Base-by-base conservation (phyloP, 2,329 filamentous ascomycete genomes). In the Aspergillus sp. region DNA sequence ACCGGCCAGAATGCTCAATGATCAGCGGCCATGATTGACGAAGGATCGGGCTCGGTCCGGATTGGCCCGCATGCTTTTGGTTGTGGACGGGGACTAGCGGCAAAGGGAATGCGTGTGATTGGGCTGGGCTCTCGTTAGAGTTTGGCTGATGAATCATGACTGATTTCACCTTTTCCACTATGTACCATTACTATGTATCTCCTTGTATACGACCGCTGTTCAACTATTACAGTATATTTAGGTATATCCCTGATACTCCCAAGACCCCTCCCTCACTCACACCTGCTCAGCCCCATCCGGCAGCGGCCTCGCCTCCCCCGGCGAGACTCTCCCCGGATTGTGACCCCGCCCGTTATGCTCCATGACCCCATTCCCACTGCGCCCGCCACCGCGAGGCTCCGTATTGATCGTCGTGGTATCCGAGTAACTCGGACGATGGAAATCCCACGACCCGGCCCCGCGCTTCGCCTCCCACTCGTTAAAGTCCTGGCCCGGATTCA, bases 401-500 rank as follows among this genome's bases (percentile, higher is more conserved):
- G 38, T 43, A 19, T 59, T 57, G 1, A 68, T 22, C 3, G 60
- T 64, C 19, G 62, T 65, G 4, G 63, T 31, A 8, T 68, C 67
- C 2, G 67, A 69, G 15, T 62, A 34, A 31, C 66, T 65, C 43
- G 59, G 48, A 23, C 69, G 49, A 43, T 66, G 43, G 7, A 22
- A 4, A 64, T 71, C 28, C 68, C 69, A 59, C 0, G 69, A 70
- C 6, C 64, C 66, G 3, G 66, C 64, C 0, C 69, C 64, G 13
- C 57, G 62, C 51, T 65, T 71, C 13, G 49, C 65, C 49, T 75
- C 73, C 72, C 70, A 74, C 63, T 74, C 72, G 34, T 75, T 71
- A 17, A 85, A 87, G 73, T 92, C 89, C 69, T 91, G 79, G 3
- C 79, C 79, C 3, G 80, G 80, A 46, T 81, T 82, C 52, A 77